Conservation (phyloP, 2,329 filamentous ascomycete genomes). For the Ambrosiella beaveri region DNA sequence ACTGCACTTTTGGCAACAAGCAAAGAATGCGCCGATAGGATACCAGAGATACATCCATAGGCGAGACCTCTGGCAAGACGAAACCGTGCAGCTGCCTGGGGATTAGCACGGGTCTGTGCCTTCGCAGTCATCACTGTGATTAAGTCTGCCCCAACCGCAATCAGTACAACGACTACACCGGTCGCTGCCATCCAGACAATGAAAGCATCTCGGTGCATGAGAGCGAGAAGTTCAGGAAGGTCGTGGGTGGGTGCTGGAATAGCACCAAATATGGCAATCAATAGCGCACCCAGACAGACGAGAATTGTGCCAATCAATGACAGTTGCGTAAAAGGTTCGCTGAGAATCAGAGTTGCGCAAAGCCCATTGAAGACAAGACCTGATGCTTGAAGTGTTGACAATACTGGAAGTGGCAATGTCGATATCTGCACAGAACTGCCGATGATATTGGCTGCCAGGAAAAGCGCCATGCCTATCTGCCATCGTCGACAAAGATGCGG, state of each 20-base stretch:
- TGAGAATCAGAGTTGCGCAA: slow-evolving; percentile 81
- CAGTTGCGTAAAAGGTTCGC: slow-evolving; percentile 85
- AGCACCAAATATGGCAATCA: slow-evolving; percentile 88
- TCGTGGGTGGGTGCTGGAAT: slow-evolving; percentile 86
- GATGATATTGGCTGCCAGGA: slow-evolving; percentile 82
- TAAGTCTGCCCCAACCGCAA: slow-evolving; percentile 46
- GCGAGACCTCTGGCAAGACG: slow-evolving; percentile 66
- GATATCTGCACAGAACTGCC: slow-evolving; percentile 97
- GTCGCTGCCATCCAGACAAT: slow-evolving; percentile 80
- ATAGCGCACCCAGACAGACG: slow-evolving; percentile 69
- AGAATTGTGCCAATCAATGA: slow-evolving; percentile 81
- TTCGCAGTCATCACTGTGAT: slow-evolving; percentile 30
- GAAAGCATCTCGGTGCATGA: slow-evolving; percentile 60
- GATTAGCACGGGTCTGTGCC: slow-evolving; percentile 32
- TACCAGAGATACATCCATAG: slow-evolving; percentile 81
- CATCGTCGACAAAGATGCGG: slow-evolving; percentile 82
- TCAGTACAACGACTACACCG: slow-evolving; percentile 49
- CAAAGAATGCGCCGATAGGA: slow-evolving; percentile 82
- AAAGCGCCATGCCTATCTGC: slow-evolving; percentile 97
- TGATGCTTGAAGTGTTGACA: slow-evolving; percentile 88
- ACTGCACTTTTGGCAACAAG: slow-evolving; percentile 93
- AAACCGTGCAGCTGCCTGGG: slow-evolving; percentile 31
- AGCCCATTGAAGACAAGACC: slow-evolving; percentile 97
- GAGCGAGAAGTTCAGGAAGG: slow-evolving; percentile 58
- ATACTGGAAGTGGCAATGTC: slow-evolving; percentile 77